Conservation (phyloP, 805 yeast genomes). For the Starmerella khaoyaiensis region DNA sequence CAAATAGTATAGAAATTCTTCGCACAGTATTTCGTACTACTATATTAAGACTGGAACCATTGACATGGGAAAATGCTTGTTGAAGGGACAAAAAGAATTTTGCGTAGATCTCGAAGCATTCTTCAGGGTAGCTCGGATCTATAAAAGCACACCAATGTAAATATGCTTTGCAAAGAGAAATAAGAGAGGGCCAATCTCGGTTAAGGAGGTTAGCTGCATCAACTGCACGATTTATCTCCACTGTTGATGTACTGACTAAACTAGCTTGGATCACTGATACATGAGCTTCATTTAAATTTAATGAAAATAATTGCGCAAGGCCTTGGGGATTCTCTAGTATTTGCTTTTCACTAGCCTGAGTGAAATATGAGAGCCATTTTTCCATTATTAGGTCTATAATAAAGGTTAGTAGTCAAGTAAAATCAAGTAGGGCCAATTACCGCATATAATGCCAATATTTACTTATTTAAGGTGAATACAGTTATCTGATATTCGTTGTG, state of each 20-base stretch:
- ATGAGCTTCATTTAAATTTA: constrained; percentile 27
- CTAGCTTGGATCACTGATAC: constrained; percentile 31
- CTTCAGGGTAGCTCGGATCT: constrained; percentile 39
- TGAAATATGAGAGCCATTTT: constrained; percentile 11
- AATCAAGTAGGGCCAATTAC: no score
- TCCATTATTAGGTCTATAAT: constrained; percentile 6
- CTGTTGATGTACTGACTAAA: constrained; percentile 18
- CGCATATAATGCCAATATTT: no score
- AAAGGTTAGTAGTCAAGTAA: no score
- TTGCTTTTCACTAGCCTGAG: constrained; percentile 4
- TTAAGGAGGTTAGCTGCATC: constrained; percentile 25
- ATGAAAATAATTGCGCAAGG: constrained; percentile 21
- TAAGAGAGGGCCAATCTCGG: constrained; percentile 36
- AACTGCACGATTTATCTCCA: constrained; percentile 21
- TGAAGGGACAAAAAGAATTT: constrained; percentile 34
- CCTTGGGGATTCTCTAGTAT: constrained; percentile 8
- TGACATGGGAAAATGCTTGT: constrained; percentile 26
- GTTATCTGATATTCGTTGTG: no score
- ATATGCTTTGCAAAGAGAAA: constrained; percentile 37
- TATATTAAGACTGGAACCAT: constrained; percentile 24
- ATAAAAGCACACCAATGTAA: constrained; percentile 37
- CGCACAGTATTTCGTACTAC: constrained; percentile 9
- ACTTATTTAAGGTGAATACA: no score
- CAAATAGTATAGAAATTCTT: constrained; percentile 8
- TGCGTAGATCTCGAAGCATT: constrained; percentile 41